These are phyloP conservation scores for Termitomyces sp. DNA, from an alignment of 768 basidiomycete species.

Conservation along the genomic window DNA sequence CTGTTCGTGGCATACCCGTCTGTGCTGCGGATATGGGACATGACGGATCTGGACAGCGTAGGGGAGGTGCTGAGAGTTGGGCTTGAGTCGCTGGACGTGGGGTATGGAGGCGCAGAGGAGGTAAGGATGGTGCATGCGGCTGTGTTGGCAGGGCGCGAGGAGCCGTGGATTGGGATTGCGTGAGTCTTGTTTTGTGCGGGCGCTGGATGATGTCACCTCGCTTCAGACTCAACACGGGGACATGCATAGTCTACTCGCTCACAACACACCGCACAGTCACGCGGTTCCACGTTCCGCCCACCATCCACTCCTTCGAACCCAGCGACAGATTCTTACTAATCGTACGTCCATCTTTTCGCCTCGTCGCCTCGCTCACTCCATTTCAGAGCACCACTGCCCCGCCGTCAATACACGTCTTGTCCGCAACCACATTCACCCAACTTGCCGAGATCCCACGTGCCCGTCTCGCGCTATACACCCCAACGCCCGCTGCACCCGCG, in stretches of 20 bases:
- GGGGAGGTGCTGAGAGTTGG: slow-evolving; percentile 47
- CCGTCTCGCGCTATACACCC: slow-evolving; percentile 39
- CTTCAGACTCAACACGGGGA: slow-evolving; percentile 17
- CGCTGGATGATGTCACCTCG: background rate
- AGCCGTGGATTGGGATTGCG: slow-evolving; percentile 28
- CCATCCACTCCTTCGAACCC: slow-evolving; percentile 36
- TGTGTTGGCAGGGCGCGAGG: slow-evolving; percentile 30
- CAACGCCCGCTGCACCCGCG: slow-evolving; percentile 13
- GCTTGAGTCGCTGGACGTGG: background rate
- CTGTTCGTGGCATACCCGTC: slow-evolving; percentile 35
- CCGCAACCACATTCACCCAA: slow-evolving; percentile 44
- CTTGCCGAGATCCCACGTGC: slow-evolving; percentile 44
- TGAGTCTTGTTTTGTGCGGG: slow-evolving; percentile 10
- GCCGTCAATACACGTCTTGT: slow-evolving; percentile 49
- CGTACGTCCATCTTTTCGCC: slow-evolving; percentile 33
- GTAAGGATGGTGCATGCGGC: slow-evolving; percentile 27
- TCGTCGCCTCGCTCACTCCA: background rate
- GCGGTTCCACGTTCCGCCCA: slow-evolving; percentile 28
- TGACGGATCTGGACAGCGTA: slow-evolving; percentile 37
- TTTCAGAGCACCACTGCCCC: slow-evolving; percentile 53
- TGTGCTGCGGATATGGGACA: slow-evolving; percentile 61
- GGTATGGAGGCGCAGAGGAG: background rate
- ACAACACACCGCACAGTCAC: slow-evolving; percentile 43
- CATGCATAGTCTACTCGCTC: slow-evolving; percentile 10
- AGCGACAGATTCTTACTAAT: slow-evolving; percentile 48